phyloP scores from a whole-genome alignment of 1,284 basidiomycete genomes.

The Pseudozyma sp. region DNA sequence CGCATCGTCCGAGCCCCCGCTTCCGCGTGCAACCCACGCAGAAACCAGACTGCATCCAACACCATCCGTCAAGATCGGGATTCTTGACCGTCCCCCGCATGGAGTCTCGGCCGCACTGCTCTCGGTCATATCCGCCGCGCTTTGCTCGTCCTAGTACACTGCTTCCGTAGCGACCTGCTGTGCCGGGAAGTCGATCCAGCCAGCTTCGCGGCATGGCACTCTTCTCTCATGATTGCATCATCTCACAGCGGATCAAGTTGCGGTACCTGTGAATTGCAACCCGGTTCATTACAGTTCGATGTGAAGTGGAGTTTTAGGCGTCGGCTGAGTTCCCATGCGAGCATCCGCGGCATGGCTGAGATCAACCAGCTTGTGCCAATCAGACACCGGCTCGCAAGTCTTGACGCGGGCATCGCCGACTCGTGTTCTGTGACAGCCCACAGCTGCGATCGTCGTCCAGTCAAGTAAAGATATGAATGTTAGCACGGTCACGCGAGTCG shows the following conservation, averaged over 20 bases:
- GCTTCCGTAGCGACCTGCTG: too few relatives aligned
- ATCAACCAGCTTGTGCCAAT: conserved; percentile 26
- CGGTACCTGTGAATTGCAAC: not conserved
- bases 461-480: not conserved
- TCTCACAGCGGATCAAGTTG: not conserved
- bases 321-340: conserved; percentile 15
- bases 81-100: too few relatives aligned
- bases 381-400: conserved; percentile 27
- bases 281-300: conserved; percentile 17
- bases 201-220: too few relatives aligned
- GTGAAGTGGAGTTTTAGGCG: conserved; percentile 26
- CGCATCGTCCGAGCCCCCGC: conserved; percentile 1
- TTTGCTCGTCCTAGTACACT: too few relatives aligned
- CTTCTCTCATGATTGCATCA: too few relatives aligned
- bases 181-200: too few relatives aligned
- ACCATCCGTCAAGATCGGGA: too few relatives aligned
- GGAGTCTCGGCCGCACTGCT: conserved; percentile 12
- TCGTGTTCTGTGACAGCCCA: conserved; percentile 24
- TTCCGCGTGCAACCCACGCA: not conserved
- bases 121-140: conserved; percentile 15
- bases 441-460: conserved; percentile 9
- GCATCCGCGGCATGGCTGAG: conserved; percentile 8
- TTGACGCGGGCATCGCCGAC: conserved; percentile 19
- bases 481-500: not conserved
- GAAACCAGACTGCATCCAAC: too few relatives aligned